Evolutionary conservation across 495 filamentous ascomycete genomes (phyloP).

Genomic region (Aspergillus homomorphus): DNA sequence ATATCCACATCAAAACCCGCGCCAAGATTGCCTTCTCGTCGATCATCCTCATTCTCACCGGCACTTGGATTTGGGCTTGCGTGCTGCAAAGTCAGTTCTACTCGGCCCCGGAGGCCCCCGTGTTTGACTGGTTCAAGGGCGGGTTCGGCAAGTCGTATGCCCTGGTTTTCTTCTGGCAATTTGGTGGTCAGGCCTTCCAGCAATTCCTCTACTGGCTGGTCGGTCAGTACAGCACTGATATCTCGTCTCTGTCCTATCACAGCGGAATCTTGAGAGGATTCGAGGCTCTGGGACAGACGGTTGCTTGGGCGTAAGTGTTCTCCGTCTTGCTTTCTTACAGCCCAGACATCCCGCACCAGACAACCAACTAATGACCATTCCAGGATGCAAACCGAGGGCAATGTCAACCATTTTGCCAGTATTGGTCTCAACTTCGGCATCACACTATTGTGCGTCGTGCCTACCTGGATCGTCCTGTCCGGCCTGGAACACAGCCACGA

Average conservation of each 20-base stretch:
- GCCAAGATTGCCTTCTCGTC: conserved; percentile 28
- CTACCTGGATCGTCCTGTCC: conserved; percentile 35
- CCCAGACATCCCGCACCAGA: neutral
- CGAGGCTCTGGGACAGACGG: conserved; percentile 33
- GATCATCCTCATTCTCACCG: conserved; percentile 25
- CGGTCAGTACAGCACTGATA: conserved; percentile 33
- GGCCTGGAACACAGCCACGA: conserved; percentile 35
- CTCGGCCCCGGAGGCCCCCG: conserved; percentile 20
- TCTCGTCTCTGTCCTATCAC: conserved; percentile 33
- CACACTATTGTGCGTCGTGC: conserved; percentile 28
- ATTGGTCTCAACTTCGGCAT: conserved; percentile 36
- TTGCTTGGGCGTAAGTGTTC: conserved; percentile 31
- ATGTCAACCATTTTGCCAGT: conserved; percentile 34
- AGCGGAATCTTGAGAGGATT: conserved; percentile 33
- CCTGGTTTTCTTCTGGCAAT: conserved; percentile 34
- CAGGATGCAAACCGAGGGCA: conserved; percentile 32
- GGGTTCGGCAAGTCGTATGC: conserved; percentile 34
- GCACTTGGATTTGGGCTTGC: conserved; percentile 35
- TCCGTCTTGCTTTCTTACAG: neutral
- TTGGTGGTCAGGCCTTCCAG: conserved; percentile 33
- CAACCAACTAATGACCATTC: conserved; percentile 8
- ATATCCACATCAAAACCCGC: conserved; percentile 34
- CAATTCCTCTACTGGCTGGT: conserved; percentile 37
- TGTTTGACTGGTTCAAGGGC: conserved; percentile 34
- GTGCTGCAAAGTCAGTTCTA: conserved; percentile 34